Conservation (phyloP, 495 filamentous ascomycete species). For the Halenospora varia region DNA sequence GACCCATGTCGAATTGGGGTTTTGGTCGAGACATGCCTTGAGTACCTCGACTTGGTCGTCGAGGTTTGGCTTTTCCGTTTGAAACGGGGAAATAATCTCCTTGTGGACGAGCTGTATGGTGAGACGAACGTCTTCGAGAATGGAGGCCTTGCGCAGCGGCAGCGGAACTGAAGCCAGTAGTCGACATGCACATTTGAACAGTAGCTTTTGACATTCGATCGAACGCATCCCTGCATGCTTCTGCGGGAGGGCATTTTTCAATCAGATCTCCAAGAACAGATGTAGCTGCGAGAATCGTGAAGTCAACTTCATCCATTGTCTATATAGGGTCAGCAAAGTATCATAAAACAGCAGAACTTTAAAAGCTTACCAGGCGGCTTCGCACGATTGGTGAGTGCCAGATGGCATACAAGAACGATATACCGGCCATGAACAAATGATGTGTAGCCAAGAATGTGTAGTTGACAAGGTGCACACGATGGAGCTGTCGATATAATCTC, state of each 20-base stretch:
- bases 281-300: slow-evolving; percentile 90
- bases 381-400: slow-evolving; percentile 92
- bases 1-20: slow-evolving; percentile 62
- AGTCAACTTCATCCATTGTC: slow-evolving; percentile 94
- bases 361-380: slow-evolving; percentile 65
- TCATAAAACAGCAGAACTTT: background rate
- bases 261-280: slow-evolving; percentile 77
- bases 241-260: slow-evolving; percentile 74
- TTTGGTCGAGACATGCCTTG: no score
- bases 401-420: slow-evolving; percentile 93
- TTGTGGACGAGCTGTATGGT: slow-evolving; percentile 15
- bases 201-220: slow-evolving; percentile 94
- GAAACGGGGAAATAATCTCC: slow-evolving; percentile 12
- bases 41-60: no score
- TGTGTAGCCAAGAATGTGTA: slow-evolving; percentile 97
- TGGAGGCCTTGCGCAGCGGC: slow-evolving; percentile 14
- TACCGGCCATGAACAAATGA: slow-evolving; percentile 96
- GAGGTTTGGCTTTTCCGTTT: no score
- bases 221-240: slow-evolving; percentile 89
- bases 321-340: slow-evolving; percentile 28
- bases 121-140: slow-evolving; percentile 13
- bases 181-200: slow-evolving; percentile 83
- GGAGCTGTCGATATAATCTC: slow-evolving; percentile 84
- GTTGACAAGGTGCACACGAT: slow-evolving; percentile 84
- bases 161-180: slow-evolving; percentile 68